Percentiles rank a stretch among this genome's conserved stretches.
Conservation (phyloP, 805 yeast species). For the Teunomyces aglyptinius region DNA sequence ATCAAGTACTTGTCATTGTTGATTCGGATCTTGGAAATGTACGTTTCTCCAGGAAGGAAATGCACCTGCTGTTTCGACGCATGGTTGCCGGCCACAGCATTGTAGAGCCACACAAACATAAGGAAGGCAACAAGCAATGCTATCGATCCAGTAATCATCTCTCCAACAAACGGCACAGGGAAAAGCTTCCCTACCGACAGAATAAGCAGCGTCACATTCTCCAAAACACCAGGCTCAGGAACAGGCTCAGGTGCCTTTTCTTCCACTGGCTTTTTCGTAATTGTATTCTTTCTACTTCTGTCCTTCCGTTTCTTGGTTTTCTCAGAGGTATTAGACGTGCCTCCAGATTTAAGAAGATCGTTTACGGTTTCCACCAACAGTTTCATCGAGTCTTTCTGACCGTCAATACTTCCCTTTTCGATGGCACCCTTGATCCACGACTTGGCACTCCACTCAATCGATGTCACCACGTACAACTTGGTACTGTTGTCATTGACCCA, state of each 20-base stretch:
- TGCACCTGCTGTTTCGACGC: constrained; percentile 9
- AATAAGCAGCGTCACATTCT: not conserved
- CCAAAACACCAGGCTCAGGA: constrained; percentile 5
- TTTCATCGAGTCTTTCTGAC: constrained; percentile 67
- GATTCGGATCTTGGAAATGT: constrained; percentile 19
- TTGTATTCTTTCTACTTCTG: constrained; percentile 13
- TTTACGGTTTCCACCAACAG: constrained; percentile 48
- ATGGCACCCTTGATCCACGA: constrained; percentile 91
- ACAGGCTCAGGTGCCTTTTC: not conserved
- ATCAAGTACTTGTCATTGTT: constrained; percentile 37
- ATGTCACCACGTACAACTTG: constrained; percentile 60
- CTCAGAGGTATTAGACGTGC: constrained; percentile 8
- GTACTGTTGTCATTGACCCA: constrained; percentile 74
- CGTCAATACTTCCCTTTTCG: constrained; percentile 79
- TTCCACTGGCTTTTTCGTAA: constrained; percentile 3
- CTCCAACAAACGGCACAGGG: constrained; percentile 29
- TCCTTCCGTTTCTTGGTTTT: constrained; percentile 10
- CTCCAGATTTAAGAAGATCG: constrained; percentile 26
- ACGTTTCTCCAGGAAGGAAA: constrained; percentile 8
- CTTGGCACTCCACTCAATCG: constrained; percentile 84
- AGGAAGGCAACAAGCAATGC: constrained; percentile 16
- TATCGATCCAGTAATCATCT: constrained; percentile 21
- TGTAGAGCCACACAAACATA: constrained; percentile 4
- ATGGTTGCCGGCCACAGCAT: constrained; percentile 19
- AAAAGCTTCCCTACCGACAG: constrained; percentile 21